Base-by-base conservation (phyloP, 331 rosid genomes). In the Malus hybrid region DNA sequence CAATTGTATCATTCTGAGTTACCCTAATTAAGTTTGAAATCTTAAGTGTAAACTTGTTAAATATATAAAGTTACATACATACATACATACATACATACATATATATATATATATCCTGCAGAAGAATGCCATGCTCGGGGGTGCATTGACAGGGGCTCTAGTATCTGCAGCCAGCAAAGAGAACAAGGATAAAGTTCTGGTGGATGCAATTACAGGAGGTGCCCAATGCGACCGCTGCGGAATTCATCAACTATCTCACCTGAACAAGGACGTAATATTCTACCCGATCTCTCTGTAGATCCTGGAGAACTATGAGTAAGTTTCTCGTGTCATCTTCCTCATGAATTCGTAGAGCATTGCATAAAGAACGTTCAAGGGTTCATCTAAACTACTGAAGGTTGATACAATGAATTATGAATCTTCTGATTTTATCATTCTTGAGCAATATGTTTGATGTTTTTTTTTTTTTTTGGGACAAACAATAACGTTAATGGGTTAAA, bases 81-180 rank as follows among this genome's bases (percentile, higher is more conserved):
- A 22, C 22, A 22, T 22, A 22, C 22, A 22, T 22, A 22, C 22
- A 22, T 22, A 22, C 22, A 22, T 22, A 22, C 22, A 22, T 22
- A 3, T 29, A 29, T 2, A 29, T 29, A 29, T 29, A 2, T 29
- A 73, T 83, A 7, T 74, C 34, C 18, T 84, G 77, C 90, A 93
- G 98, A 93, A 88, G 86, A 93, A 93, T 83, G 98, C 98, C 19
- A 74, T 87, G 98, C 77, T 93, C 63, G 97, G 97, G 44, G 98
- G 98, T 76, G 93, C 86, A 73, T 31, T 91, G 69, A 87, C 98
- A 4, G 98, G 98, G 73, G 97, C 98, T 29, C 12, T 91, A 20
- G 81, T 85, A 56, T 94, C 98, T 65, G 86, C 87, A 42, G 89
- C 73, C 28, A 79, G 54, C 86, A 79, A 60, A 27, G 65, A 65